phyloP scores from a whole-genome alignment of 306 rosid species.

The Senna tora region DNA sequence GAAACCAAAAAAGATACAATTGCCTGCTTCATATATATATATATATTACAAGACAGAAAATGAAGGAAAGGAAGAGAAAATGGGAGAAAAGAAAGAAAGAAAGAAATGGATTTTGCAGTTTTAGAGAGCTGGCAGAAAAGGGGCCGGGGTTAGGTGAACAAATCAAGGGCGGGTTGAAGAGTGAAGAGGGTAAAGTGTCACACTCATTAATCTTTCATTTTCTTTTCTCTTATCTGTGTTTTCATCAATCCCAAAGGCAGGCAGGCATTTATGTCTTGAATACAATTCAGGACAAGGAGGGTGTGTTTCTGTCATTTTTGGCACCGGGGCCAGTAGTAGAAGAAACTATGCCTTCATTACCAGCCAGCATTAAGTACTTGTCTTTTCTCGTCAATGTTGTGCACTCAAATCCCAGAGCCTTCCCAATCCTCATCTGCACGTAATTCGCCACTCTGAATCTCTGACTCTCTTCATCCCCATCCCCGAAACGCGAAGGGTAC shows the following conservation, averaged over 20 bases:
- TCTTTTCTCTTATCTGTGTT: too few relatives aligned
- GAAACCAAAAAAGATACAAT: not conserved
- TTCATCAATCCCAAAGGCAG: too few relatives aligned
- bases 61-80: not conserved
- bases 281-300: too few relatives aligned
- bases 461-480: not conserved
- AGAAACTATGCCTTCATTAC: constrained; percentile 65
- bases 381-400: constrained; percentile 70
- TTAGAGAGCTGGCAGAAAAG: not conserved
- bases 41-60: not conserved
- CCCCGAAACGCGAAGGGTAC: constrained; percentile 4
- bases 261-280: too few relatives aligned
- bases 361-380: constrained; percentile 72
- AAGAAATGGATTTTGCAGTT: not conserved
- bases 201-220: too few relatives aligned
- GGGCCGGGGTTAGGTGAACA: not conserved
- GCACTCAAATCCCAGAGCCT: constrained; percentile 61
- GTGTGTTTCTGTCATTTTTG: not conserved
- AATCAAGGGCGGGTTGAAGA: not conserved
- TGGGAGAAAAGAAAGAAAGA: not conserved
- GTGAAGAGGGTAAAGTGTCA: too few relatives aligned
- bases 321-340: not conserved
- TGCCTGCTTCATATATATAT: not conserved
- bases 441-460: constrained; percentile 65
- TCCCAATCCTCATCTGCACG: constrained; percentile 56